Evolutionary conservation across 371 early-diverging fungal species (phyloP).

Genomic region (Rhizopus arrhizus): DNA sequence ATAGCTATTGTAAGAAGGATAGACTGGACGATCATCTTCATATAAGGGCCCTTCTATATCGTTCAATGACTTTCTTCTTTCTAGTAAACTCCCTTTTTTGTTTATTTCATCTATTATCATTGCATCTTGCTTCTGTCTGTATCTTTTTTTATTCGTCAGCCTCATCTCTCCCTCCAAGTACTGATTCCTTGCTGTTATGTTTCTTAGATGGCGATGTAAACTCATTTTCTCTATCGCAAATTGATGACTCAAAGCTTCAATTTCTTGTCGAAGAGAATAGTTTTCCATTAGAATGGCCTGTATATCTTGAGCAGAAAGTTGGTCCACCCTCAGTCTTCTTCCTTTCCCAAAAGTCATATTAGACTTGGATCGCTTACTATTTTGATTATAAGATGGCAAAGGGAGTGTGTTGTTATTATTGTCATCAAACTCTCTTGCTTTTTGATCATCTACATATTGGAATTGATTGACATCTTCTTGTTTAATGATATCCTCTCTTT

Average conservation of each 20-base stretch:
- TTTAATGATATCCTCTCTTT: not conserved
- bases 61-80: not conserved
- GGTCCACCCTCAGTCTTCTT: slow-evolving; percentile 10
- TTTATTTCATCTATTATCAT: not conserved
- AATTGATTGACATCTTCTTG: not conserved
- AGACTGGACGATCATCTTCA: slow-evolving; percentile 4
- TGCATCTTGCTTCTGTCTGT: not conserved
- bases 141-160: not conserved
- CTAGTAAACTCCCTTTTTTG: not conserved
- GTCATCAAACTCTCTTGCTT: not conserved
- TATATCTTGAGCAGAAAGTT: slow-evolving; percentile 18
- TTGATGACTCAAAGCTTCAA: slow-evolving; percentile 12
- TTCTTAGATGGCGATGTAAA: slow-evolving; percentile 20
- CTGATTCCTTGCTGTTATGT: slow-evolving; percentile 17
- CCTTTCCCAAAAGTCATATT: not conserved
- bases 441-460: not conserved
- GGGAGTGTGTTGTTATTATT: not conserved
- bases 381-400: not conserved
- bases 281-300: slow-evolving; percentile 22
- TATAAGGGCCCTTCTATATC: not conserved
- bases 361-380: not conserved
- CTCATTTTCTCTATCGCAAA: slow-evolving; percentile 18
- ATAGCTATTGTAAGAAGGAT: not conserved
- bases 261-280: slow-evolving; percentile 5
- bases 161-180: slow-evolving; percentile 17